These are phyloP conservation scores for Trichoderma brevicompactum DNA, from an alignment of 2,329 filamentous ascomycete species.

Conservation along the genomic window DNA sequence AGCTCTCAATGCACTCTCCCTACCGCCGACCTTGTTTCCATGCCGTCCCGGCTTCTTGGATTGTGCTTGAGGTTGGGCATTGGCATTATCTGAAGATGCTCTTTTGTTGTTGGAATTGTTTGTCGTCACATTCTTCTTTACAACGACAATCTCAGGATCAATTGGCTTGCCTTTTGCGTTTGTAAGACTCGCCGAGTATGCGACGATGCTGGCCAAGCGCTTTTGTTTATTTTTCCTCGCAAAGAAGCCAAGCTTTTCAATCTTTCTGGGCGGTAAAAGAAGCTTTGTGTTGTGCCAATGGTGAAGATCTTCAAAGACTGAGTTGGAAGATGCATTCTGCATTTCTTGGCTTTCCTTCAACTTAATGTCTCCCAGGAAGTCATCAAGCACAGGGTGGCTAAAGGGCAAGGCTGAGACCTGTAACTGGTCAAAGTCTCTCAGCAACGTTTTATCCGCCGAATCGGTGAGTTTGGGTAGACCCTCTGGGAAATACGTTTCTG, in stretches of 20 bases:
- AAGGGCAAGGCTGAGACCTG: slow-evolving; percentile 48
- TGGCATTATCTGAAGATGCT: slow-evolving; percentile 23
- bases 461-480: not conserved
- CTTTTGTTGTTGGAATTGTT: slow-evolving; percentile 26
- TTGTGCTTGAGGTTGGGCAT: slow-evolving; percentile 26
- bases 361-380: slow-evolving; percentile 49
- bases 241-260: slow-evolving; percentile 35
- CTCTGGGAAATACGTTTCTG: not conserved
- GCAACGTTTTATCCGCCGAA: not conserved
- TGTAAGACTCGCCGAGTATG: slow-evolving; percentile 72
- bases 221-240: slow-evolving; percentile 59
- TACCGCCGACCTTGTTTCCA: slow-evolving; percentile 37
- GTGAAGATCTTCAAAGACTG: slow-evolving; percentile 52
- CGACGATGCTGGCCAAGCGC: slow-evolving; percentile 68
- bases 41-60: slow-evolving; percentile 34
- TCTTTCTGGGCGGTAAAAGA: slow-evolving; percentile 41
- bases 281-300: slow-evolving; percentile 68
- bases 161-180: slow-evolving; percentile 65
- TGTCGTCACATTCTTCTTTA: slow-evolving; percentile 36
- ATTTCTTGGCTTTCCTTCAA: slow-evolving; percentile 39
- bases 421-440: not conserved
- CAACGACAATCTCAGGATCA: slow-evolving; percentile 66
- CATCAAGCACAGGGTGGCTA: slow-evolving; percentile 51
- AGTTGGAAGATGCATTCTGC: slow-evolving; percentile 32
- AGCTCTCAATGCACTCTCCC: slow-evolving; percentile 44